A percentile compares a stretch with the other conserved stretches of the same genome.
Evolutionary conservation across 257 asterid genomes (phyloP).

Genomic region (Perilla frutescens): DNA sequence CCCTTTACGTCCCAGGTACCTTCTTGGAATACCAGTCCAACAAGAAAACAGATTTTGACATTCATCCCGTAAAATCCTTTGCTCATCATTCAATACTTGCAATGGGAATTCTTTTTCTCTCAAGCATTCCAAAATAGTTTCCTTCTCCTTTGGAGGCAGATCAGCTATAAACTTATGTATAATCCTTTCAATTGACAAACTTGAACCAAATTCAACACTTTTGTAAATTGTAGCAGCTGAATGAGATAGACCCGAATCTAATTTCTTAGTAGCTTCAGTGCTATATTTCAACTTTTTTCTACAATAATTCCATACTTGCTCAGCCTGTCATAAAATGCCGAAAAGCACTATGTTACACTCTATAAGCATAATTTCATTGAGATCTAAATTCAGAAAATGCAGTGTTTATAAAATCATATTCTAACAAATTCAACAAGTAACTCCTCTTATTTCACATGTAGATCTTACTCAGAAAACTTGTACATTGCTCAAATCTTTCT

Average conservation of each 20-base stretch:
- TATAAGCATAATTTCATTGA: slow-evolving; percentile 1
- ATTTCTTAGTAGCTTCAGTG: slow-evolving; percentile 35
- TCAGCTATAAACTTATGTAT: slow-evolving; percentile 44
- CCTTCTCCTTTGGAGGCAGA: slow-evolving; percentile 46
- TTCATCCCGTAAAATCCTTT: slow-evolving; percentile 29
- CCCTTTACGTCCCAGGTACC: slow-evolving; percentile 53
- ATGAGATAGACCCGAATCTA: slow-evolving; percentile 35
- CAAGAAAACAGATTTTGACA: slow-evolving; percentile 43
- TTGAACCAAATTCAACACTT: slow-evolving; percentile 36
- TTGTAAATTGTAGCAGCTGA: slow-evolving; percentile 16
- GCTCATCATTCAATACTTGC: slow-evolving; percentile 23
- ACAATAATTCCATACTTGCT: slow-evolving; percentile 50
- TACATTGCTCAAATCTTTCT: background rate
- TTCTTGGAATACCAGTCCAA: slow-evolving; percentile 59
- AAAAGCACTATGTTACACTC: background rate
- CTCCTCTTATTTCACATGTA: no score
- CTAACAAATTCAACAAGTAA: slow-evolving; percentile 16
- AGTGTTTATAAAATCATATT: slow-evolving; percentile 1
- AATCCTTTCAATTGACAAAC: slow-evolving; percentile 39
- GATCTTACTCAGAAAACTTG: no score
- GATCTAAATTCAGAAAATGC: slow-evolving; percentile 7
- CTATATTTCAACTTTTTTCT: slow-evolving; percentile 49
- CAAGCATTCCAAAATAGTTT: slow-evolving; percentile 50
- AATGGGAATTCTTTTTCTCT: slow-evolving; percentile 35
- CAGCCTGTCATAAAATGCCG: slow-evolving; percentile 49